Evolutionary conservation across 495 filamentous ascomycete species (phyloP).

Genomic region (Aspergillus haitiensis): DNA sequence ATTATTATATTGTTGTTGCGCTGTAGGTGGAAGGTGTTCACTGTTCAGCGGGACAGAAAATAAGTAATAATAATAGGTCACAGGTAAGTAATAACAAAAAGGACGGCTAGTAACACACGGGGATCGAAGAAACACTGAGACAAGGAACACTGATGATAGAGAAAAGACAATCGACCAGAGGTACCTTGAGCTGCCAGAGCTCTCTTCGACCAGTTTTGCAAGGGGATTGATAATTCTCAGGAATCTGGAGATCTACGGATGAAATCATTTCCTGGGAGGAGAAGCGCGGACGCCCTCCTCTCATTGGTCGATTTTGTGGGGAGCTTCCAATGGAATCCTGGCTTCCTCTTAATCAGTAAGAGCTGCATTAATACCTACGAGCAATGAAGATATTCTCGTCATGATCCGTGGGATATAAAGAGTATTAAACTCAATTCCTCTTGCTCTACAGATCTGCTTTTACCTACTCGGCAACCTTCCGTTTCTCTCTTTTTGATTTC

Average conservation of each 20-base stretch:
- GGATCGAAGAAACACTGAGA: neutral
- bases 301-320: conserved; percentile 25
- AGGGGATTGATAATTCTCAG: neutral
- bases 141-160: neutral
- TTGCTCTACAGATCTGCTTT: neutral
- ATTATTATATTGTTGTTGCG: neutral
- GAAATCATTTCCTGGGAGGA: conserved; percentile 9
- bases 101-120: too few relatives aligned
- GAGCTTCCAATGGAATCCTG: neutral
- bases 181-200: conserved; percentile 3
- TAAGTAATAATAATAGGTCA: neutral
- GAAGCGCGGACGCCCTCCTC: neutral
- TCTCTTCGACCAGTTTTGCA: neutral
- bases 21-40: too few relatives aligned
- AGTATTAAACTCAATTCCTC: neutral
- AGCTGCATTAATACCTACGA: too few relatives aligned
- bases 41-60: too few relatives aligned
- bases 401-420: too few relatives aligned
- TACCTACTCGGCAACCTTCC: neutral
- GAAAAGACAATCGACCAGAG: neutral
- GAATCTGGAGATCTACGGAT: conserved; percentile 14
- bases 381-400: too few relatives aligned
- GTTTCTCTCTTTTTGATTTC: neutral
- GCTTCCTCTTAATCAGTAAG: neutral
- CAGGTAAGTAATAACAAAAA: neutral